phyloP scores from a whole-genome alignment of 495 filamentous ascomycete genomes.

The Halenospora varia region DNA sequence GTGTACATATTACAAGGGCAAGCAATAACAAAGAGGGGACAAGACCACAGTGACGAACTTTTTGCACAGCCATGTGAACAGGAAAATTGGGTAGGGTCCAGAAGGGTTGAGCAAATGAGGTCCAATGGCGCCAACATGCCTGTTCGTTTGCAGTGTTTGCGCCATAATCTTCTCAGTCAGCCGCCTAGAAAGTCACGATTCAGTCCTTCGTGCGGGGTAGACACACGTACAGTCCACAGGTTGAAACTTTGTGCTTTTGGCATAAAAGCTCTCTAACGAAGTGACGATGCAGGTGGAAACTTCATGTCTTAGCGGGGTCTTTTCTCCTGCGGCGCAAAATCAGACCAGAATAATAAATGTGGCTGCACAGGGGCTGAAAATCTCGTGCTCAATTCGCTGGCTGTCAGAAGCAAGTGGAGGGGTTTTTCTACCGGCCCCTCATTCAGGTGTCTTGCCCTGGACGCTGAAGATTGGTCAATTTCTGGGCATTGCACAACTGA shows the following conservation, averaged over 20 bases:
- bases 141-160: too few relatives aligned
- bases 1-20: too few relatives aligned
- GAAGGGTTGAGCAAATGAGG: not conserved
- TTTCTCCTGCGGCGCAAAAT: too few relatives aligned
- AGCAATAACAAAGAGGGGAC: not conserved
- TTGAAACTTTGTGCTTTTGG: not conserved
- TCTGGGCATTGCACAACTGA: too few relatives aligned
- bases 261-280: not conserved
- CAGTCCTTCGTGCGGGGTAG: not conserved
- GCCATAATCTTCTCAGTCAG: not conserved
- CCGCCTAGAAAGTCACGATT: not conserved
- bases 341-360: too few relatives aligned
- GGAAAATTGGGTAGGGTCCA: not conserved
- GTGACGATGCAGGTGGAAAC: too few relatives aligned
- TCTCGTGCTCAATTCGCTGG: not conserved
- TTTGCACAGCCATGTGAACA: not conserved
- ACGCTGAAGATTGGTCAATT: not conserved
- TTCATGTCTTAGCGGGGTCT: too few relatives aligned
- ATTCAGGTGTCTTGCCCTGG: not conserved
- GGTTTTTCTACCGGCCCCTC: not conserved
- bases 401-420: not conserved
- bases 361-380: too few relatives aligned
- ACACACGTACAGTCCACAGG: not conserved
- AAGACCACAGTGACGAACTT: not conserved
- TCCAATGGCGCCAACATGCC: not conserved